Base-by-base conservation (phyloP, 345 rosid species). In the Cardiospermum halicacabum region DNA sequence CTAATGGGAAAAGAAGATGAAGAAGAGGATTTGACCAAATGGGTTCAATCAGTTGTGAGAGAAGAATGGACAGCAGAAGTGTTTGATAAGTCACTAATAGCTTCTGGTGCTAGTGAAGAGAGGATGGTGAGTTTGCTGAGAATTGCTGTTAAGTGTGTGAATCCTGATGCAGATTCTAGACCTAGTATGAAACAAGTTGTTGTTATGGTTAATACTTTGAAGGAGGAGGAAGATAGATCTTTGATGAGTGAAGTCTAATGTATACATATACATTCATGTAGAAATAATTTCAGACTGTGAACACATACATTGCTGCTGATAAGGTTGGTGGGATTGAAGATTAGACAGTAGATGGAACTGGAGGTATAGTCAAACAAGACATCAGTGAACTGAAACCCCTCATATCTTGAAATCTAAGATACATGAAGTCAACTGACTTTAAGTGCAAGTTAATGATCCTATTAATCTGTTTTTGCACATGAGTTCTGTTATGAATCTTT, bases 11-110 rank as follows among this genome's bases (percentile, higher is more conserved):
- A 30, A 28, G 74, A 82, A 15, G 89, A 87, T 5, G 62, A 72
- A 2, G 89, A 87, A 5, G 62, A 72, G 3, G 73, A 80, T 69
- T 57, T 86, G 65, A 57, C 92, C 19, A 73, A 65, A 56, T 84
- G 92, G 92, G 92, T 86, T 61, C 77, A 71, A 16, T 71, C 84
- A 0, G 87, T 77, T 3, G 77, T 86, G 26, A 65, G 71, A 11
- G 89, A 86, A 56, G 92, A 84, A 71, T 78, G 89, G 89, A 86
- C 89, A 0, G 87, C 55, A 3, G 92, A 81, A 65, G 89, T 86
- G 21, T 84, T 86, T 27, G 89, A 86, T 58, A 80, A 74, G 80
- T 57, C 69, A 0, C 64, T 86, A 18, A 62, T 82, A 50, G 22
- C 60, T 19, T 80, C 77, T 60, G 89, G 78, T 7, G 87, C 80